A percentile compares a stretch with the other conserved stretches of the same genome.
phyloP scores from a whole-genome alignment of 495 filamentous ascomycete species.

The Penicillium antarcticum region DNA sequence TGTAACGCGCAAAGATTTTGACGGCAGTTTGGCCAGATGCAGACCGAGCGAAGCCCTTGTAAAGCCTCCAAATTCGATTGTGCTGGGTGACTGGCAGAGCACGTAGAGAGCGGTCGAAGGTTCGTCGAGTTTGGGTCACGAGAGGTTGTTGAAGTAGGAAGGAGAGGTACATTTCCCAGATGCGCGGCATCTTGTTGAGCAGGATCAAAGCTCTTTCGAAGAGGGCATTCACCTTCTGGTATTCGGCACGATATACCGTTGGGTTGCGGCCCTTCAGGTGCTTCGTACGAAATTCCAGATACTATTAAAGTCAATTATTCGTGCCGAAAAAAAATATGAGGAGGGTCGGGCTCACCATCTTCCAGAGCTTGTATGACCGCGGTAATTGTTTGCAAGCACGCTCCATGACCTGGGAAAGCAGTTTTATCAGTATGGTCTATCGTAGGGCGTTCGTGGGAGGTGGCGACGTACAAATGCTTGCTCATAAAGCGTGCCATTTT shows the following conservation, averaged over 20 bases:
- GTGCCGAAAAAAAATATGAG: no score
- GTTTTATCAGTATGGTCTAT: conserved; percentile 4
- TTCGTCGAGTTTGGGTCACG: conserved; percentile 82
- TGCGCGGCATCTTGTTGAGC: conserved; percentile 97
- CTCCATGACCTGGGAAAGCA: conserved; percentile 59
- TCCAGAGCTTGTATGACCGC: conserved; percentile 98
- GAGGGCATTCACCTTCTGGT: conserved; percentile 87
- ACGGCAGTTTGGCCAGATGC: conserved; percentile 89
- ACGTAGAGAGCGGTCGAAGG: conserved; percentile 91
- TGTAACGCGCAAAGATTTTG: conserved; percentile 92
- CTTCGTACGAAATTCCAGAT: conserved; percentile 79
- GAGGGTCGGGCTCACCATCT: conserved; percentile 60
- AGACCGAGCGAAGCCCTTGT: conserved; percentile 88
- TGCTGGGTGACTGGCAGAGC: conserved; percentile 97
- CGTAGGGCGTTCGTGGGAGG: neutral
- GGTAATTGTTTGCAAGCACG: conserved; percentile 85
- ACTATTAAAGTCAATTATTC: conserved; percentile 47
- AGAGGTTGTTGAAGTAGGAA: conserved; percentile 90
- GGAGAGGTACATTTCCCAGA: conserved; percentile 97
- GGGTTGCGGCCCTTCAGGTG: conserved; percentile 84
- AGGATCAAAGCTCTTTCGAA: conserved; percentile 93
- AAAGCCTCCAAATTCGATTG: conserved; percentile 93
- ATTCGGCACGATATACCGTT: conserved; percentile 76
- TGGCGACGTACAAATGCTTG: conserved; percentile 72
- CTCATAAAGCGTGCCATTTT: conserved; percentile 82